These are phyloP conservation scores for Cyberlindnera nakhonratchasimensis DNA, from an alignment of 805 yeast genomes.

Conservation along the genomic window DNA sequence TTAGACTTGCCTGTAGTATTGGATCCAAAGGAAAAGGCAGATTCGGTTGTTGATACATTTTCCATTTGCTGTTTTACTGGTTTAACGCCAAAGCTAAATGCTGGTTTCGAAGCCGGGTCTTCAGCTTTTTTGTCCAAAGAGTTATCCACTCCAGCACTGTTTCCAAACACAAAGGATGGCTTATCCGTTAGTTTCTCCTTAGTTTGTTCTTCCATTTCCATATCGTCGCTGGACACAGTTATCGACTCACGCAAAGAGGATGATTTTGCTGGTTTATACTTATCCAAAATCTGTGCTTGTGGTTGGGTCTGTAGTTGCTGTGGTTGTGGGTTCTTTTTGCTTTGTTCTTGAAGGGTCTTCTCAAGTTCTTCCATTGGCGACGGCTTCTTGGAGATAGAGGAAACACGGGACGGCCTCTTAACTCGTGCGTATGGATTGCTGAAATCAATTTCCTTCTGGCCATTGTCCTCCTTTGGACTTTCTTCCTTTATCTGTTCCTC, in stretches of 20 bases:
- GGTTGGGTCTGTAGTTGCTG: too few species aligned
- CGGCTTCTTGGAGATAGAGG: slow-evolving; percentile 11
- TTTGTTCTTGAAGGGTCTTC: slow-evolving; percentile 15
- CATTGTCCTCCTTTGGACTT: slow-evolving; percentile 2
- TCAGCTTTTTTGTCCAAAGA: neutral
- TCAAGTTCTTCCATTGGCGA: slow-evolving; percentile 24
- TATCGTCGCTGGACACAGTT: slow-evolving; percentile 19
- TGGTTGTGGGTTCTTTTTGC: too few species aligned
- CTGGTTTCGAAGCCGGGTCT: neutral
- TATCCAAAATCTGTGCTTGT: slow-evolving; percentile 10
- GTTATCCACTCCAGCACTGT: slow-evolving; percentile 1
- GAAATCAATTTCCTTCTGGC: slow-evolving; percentile 21
- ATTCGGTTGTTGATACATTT: neutral
- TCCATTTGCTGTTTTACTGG: neutral
- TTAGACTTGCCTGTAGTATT: neutral
- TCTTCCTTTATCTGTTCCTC: slow-evolving; percentile 8
- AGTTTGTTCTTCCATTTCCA: slow-evolving; percentile 7
- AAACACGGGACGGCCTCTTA: slow-evolving; percentile 9
- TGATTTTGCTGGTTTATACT: slow-evolving; percentile 36
- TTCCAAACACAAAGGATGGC: slow-evolving; percentile 2
- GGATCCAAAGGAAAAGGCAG: slow-evolving; percentile 2
- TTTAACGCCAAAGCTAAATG: slow-evolving; percentile 1
- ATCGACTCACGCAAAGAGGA: slow-evolving; percentile 36
- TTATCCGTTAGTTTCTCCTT: slow-evolving; percentile 5
- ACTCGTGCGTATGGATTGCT: slow-evolving; percentile 39